Evolutionary conservation across 345 rosid genomes (phyloP), one percentile per base, ranked within the genome.

Genomic region (Anastatica hierochuntica): DNA sequence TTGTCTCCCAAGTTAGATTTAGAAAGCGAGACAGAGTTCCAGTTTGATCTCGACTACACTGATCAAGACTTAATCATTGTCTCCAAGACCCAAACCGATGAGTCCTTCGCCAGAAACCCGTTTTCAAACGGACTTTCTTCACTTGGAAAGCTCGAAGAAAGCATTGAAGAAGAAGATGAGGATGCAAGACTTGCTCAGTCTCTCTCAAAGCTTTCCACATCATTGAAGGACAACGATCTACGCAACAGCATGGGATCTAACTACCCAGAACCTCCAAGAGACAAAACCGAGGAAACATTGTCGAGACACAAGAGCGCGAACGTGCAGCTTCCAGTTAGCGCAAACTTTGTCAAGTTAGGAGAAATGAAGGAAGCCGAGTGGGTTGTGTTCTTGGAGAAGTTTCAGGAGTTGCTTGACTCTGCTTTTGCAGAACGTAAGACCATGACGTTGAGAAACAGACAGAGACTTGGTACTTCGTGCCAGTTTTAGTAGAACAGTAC

Each of bases 401-500:
- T 81, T 18, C 64, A 70, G 54, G 88, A 72, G 62, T 78, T 81
- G 31, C 78, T 81, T 29, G 18, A 47, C 36, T 80, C 78, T 6
- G 79, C 78, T 34, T 74, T 78, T 37, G 63, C 50, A 7, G 56
- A 70, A 24, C 73, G 80, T 10, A 67, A 67, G 55, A 63, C 66
- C 1, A 45, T 53, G 37, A 70, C 78, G 18, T 15, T 66, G 15
- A 70, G 78, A 58, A 74, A 67, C 60, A 74, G 75, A 38, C 88
- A 64, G 71, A 70, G 82, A 72, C 75, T 81, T 36, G 84, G 88
- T 17, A 81, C 81, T 4, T 78, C 88, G 5, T 81, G 88, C 77
- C 74, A 74, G 80, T 81, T 81, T 76, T 81, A 75, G 27, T 7
- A 80, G 19, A 16, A 31, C 46, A 26, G 3, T 39, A 3, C 21